These are phyloP conservation scores for Neodidymelliopsis sp. DNA, from an alignment of 2,329 filamentous ascomycete species.

Conservation along the genomic window DNA sequence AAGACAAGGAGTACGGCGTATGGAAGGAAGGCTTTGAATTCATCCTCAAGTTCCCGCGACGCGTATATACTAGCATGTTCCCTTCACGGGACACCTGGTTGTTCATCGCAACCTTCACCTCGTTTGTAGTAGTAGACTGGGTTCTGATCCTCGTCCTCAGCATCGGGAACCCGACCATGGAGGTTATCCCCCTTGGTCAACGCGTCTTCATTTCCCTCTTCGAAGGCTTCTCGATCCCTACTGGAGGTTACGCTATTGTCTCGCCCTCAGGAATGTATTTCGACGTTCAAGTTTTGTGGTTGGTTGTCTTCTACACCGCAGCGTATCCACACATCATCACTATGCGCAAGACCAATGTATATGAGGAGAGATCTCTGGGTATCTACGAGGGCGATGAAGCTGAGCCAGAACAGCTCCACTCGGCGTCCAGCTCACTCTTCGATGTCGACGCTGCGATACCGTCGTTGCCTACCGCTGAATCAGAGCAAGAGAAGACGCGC, in stretches of 20 bases:
- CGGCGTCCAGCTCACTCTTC: constrained; percentile 30
- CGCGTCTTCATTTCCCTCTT: constrained; percentile 33
- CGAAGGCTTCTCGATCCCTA: constrained; percentile 33
- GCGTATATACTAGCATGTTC: constrained; percentile 33
- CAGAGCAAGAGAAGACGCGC: constrained; percentile 12
- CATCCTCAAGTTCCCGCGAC: constrained; percentile 28
- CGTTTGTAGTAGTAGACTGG: constrained; percentile 31
- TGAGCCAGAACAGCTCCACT: constrained; percentile 31
- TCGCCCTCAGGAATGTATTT: constrained; percentile 29
- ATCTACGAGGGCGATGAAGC: constrained; percentile 31
- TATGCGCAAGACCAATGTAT: constrained; percentile 33
- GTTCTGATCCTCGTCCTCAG: constrained; percentile 29
- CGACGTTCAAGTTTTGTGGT: constrained; percentile 31
- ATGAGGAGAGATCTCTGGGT: constrained; percentile 28
- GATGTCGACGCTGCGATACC: constrained; percentile 24
- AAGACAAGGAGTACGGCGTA: constrained; percentile 29
- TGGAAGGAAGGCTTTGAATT: constrained; percentile 35
- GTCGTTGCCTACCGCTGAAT: constrained; percentile 16
- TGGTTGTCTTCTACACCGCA: constrained; percentile 31
- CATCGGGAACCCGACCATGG: constrained; percentile 32
- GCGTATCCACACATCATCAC: constrained; percentile 34
- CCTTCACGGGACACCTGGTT: constrained; percentile 29
- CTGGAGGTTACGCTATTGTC: constrained; percentile 34
- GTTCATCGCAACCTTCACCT: constrained; percentile 27
- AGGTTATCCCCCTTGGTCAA: constrained; percentile 28